Conservation (phyloP, 2,329 filamentous ascomycete species). For the Ceratocystis eucalypticola region DNA sequence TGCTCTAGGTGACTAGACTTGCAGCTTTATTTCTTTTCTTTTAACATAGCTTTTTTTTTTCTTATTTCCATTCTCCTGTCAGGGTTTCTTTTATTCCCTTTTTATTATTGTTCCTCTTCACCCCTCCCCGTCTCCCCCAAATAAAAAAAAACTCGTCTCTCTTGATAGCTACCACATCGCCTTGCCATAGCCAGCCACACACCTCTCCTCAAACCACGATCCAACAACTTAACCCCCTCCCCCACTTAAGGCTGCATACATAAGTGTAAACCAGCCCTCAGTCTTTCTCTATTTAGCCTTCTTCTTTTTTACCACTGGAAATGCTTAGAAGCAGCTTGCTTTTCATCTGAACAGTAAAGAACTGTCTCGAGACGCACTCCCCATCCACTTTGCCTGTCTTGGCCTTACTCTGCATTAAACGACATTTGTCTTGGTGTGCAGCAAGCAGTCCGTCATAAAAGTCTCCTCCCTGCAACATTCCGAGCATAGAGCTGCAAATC, state of each 20-base stretch:
- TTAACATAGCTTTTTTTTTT: not conserved
- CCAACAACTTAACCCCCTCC: not conserved
- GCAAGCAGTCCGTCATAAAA: not conserved
- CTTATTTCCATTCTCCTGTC: not conserved
- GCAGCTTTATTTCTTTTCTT: not conserved
- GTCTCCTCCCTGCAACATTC: not conserved
- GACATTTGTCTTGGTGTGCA: not conserved
- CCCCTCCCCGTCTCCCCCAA: no score
- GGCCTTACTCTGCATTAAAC: not conserved
- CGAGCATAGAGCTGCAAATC: not conserved
- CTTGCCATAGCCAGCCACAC: not conserved
- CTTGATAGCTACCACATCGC: not conserved
- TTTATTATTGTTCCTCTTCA: not conserved
- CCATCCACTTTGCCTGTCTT: not conserved
- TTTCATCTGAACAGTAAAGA: not conserved
- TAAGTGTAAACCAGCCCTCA: conserved; percentile 1
- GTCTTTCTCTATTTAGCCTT: not conserved
- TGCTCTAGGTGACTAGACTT: not conserved
- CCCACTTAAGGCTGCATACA: conserved; percentile 1
- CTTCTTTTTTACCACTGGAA: not conserved
- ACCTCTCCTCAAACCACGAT: not conserved
- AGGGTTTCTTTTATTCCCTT: not conserved
- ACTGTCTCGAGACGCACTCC: not conserved
- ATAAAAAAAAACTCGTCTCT: not conserved
- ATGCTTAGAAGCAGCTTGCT: not conserved